Percentiles rank a stretch among this genome's conserved stretches.
phyloP scores from a whole-genome alignment of 2,329 filamentous ascomycete genomes.

The Stemphylium lycopersici region DNA sequence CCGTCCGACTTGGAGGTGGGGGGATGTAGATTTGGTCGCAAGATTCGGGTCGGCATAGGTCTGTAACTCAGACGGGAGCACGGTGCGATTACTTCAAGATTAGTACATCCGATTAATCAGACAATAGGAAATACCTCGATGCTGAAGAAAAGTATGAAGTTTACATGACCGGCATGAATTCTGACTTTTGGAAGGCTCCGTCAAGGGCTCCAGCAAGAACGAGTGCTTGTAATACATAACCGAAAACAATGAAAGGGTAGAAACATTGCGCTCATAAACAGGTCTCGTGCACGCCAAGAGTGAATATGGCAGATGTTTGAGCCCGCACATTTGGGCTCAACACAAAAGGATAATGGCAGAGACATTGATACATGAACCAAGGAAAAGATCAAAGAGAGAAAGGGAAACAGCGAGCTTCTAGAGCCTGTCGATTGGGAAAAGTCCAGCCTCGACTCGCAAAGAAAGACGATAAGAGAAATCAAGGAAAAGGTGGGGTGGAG shows the following conservation, averaged over 20 bases:
- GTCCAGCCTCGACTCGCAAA: neutral
- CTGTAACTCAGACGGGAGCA: no score
- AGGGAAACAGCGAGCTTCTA: neutral
- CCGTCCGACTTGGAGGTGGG: no score
- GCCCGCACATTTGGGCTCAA: neutral
- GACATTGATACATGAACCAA: neutral
- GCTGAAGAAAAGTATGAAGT: neutral
- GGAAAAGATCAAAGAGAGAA: neutral
- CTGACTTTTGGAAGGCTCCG: neutral
- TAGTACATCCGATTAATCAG: neutral
- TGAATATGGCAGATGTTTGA: neutral
- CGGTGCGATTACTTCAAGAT: neutral
- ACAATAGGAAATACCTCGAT: neutral
- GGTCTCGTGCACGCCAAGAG: neutral
- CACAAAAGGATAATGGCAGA: neutral
- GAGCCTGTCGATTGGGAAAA: neutral
- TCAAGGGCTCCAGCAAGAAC: no score
- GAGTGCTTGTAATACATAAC: neutral
- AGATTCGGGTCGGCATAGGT: no score
- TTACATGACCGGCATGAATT: conserved; percentile 5
- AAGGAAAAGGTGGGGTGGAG: neutral
- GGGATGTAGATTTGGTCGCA: no score
- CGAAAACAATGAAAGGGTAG: neutral
- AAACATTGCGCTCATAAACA: neutral
- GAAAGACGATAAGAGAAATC: neutral